Evolutionary conservation across 1,284 basidiomycete genomes (phyloP), one percentile per base, ranked within the genome.

Genomic region (Puccinia polysora): DNA sequence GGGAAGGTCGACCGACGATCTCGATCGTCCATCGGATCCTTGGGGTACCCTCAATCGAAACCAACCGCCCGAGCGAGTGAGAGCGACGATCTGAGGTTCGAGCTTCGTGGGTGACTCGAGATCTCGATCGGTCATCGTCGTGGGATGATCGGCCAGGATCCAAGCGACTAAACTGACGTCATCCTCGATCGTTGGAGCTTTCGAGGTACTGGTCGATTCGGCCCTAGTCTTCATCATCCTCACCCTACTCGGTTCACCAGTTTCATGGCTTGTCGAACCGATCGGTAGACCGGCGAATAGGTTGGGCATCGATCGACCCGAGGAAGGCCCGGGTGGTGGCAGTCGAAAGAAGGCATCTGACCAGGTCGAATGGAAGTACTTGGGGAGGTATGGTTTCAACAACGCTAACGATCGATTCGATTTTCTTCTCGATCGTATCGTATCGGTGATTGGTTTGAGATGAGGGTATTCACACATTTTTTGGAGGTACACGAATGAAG

Each of bases 321-420:
- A 78, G 71, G 80, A 79, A 15, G 80, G 80, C 30, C 79, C 81
- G 70, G 81, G 81, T 7, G 32, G 77, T 0, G 93, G 94, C 75
- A 97, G 89, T 58, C 90, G 86, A 80, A 91, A 97, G 77, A 92
- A 90, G 18, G 91, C 91, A 77, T 91, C 90, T 0, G 92, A 95
- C 87, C 92, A 92, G 78, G 91, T 87, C 8, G 91, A 94, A 75
- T 88, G 87, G 78, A 97, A 94, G 80, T 96, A 95, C 77, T 90
- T 91, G 15, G 92, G 93, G 23, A 95, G 84, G 65, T 77, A 79
- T 1, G 78, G 78, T 65, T 78, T 79, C 62, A 78, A 71, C n/a
- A 77, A 59, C 8, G 75, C 73, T 53, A 77, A 65, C 23, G 76
- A 74, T 47, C 75, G 74, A 10, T 73, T 74, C 0, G 74, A 65